These are phyloP conservation scores for Fusarium fracticaudum DNA, from an alignment of 2,329 filamentous ascomycete species.

Conservation along the genomic window DNA sequence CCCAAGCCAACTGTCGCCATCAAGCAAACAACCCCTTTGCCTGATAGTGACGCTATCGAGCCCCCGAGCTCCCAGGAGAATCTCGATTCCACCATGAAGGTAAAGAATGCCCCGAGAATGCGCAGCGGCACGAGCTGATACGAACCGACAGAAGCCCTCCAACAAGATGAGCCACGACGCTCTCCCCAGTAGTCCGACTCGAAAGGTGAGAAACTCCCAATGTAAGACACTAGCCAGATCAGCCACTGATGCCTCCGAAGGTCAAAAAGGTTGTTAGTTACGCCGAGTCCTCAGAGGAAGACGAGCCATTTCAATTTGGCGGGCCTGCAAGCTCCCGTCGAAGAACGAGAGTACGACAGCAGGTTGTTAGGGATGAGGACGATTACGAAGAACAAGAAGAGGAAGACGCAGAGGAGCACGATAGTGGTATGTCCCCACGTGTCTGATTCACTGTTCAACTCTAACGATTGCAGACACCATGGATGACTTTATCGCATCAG, in stretches of 20 bases:
- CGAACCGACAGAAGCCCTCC: conserved; percentile 52
- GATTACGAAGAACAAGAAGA: conserved; percentile 80
- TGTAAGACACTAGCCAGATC: too few relatives aligned
- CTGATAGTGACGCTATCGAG: conserved; percentile 80
- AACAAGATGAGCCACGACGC: conserved; percentile 16
- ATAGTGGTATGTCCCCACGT: conserved; percentile 61
- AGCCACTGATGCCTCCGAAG: conserved; percentile 45
- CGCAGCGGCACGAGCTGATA: conserved; percentile 47
- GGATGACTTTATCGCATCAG: conserved; percentile 86
- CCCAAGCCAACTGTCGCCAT: conserved; percentile 45
- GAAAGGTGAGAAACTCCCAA: conserved; percentile 68
- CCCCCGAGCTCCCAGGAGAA: conserved; percentile 76
- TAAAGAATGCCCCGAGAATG: conserved; percentile 20
- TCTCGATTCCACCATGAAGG: conserved; percentile 50
- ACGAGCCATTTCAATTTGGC: conserved; percentile 71
- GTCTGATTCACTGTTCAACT: too few relatives aligned
- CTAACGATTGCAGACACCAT: conserved; percentile 67
- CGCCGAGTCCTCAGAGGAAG: conserved; percentile 84
- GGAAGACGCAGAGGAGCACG: conserved; percentile 67
- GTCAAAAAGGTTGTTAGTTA: conserved; percentile 75
- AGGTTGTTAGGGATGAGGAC: conserved; percentile 71
- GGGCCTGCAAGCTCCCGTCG: conserved; percentile 52
- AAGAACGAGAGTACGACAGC: conserved; percentile 61
- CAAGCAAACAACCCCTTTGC: conserved; percentile 71
- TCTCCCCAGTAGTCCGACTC: conserved; percentile 74